phyloP scores from a whole-genome alignment of 768 basidiomycete genomes.

The Kwoniella sp. region DNA sequence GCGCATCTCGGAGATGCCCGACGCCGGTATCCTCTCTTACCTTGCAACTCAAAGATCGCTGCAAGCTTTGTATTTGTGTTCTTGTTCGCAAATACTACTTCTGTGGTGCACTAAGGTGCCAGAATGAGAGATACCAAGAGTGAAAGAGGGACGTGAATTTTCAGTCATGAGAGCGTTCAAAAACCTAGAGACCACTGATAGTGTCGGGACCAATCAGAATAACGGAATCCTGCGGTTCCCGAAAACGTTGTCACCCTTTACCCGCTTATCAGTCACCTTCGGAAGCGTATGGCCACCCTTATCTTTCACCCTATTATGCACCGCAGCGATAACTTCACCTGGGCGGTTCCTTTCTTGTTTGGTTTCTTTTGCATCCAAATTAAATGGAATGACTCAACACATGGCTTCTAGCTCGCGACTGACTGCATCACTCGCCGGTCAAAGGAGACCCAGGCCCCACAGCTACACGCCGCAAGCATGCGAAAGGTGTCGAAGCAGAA shows the following conservation, averaged over 20 bases:
- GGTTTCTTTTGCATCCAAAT: background rate
- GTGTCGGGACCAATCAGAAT: background rate
- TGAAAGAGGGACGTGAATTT: too few relatives aligned
- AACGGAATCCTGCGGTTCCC: background rate
- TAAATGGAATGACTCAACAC: background rate
- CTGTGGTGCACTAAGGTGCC: too few relatives aligned
- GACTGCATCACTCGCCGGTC: constrained; percentile 7
- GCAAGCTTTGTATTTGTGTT: too few relatives aligned
- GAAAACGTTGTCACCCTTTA: background rate
- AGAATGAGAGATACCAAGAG: too few relatives aligned
- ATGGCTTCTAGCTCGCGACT: background rate
- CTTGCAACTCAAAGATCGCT: too few relatives aligned
- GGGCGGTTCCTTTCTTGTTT: background rate
- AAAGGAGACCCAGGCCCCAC: constrained; percentile 22
- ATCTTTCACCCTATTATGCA: background rate
- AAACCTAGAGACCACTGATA: too few relatives aligned
- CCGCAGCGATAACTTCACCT: background rate
- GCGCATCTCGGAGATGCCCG: too few relatives aligned
- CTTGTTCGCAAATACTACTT: too few relatives aligned
- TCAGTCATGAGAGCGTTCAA: too few relatives aligned
- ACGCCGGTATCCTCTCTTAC: too few relatives aligned
- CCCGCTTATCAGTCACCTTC: background rate
- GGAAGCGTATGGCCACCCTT: background rate
- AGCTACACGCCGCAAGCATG: constrained; percentile 26
- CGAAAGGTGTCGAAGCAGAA: constrained; percentile 25